Conservation (phyloP, 208 protist species). For the Wallacemonas sp. region DNA sequence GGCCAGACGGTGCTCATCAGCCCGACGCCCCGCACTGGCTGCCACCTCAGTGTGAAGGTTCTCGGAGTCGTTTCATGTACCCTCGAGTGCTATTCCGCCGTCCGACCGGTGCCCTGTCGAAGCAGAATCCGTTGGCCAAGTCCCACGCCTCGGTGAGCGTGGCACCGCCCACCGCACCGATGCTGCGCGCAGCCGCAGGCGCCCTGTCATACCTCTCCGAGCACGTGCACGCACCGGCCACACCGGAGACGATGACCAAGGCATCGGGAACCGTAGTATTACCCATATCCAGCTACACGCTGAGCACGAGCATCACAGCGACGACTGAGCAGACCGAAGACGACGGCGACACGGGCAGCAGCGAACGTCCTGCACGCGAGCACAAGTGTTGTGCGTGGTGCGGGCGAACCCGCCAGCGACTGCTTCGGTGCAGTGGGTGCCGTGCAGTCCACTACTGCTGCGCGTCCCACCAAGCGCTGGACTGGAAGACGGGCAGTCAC, state of each 20-base stretch:
- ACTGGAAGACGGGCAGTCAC: conserved; percentile 72
- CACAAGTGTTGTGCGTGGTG: conserved; percentile 57
- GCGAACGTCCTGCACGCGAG: too few relatives aligned
- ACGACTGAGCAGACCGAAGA: too few relatives aligned
- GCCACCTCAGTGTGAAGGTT: conserved; percentile 41
- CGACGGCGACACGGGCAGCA: too few relatives aligned
- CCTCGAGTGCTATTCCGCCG: conserved; percentile 58
- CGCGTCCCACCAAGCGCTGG: conserved; percentile 65
- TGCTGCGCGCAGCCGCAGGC: conserved; percentile 31
- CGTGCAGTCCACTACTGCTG: conserved; percentile 76
- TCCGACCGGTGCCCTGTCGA: conserved; percentile 43
- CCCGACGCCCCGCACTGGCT: not conserved
- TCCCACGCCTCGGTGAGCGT: conserved; percentile 37
- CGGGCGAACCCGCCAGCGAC: conserved; percentile 46
- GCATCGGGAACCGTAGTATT: not conserved
- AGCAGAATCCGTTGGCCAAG: conserved; percentile 56
- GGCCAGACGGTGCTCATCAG: not conserved
- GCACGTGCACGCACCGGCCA: conserved; percentile 18
- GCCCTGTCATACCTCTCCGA: conserved; percentile 45
- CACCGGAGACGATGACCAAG: not conserved
- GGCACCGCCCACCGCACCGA: conserved; percentile 24
- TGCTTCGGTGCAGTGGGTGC: conserved; percentile 72
- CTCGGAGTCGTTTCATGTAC: conserved; percentile 55
- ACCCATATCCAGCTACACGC: conserved; percentile 15
- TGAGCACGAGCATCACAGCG: too few relatives aligned